Percentiles rank a stretch among this genome's conserved stretches.
phyloP scores from a whole-genome alignment of 2,329 filamentous ascomycete genomes.

The Alternaria ethzedia region DNA sequence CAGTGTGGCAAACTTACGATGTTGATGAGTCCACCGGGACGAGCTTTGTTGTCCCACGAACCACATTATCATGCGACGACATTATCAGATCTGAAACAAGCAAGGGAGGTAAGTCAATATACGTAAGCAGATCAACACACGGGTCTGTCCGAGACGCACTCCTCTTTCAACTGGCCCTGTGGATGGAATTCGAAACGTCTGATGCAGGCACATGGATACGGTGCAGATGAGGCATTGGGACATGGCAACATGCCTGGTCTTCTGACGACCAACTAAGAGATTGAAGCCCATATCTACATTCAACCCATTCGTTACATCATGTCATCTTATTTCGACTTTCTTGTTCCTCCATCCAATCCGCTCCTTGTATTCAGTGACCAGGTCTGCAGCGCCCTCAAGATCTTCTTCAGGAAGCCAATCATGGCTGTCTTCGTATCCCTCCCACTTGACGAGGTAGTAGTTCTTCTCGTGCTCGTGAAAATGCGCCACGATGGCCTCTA shows the following conservation, averaged over 20 bases:
- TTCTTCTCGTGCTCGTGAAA: constrained; percentile 23
- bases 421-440: constrained; percentile 37
- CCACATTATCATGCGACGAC: background rate
- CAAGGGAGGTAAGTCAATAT: background rate
- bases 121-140: background rate
- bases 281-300: background rate
- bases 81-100: background rate
- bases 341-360: constrained; percentile 13
- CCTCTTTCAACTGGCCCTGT: background rate
- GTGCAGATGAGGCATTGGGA: background rate
- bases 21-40: background rate
- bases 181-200: background rate
- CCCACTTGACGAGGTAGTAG: constrained; percentile 46
- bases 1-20: background rate
- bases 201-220: background rate
- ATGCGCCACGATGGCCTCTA: constrained; percentile 39
- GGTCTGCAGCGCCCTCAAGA: constrained; percentile 32
- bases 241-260: background rate
- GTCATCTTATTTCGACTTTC: background rate
- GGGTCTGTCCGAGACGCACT: background rate
- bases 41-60: background rate
- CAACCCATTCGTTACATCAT: background rate
- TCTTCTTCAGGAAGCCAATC: constrained; percentile 41
- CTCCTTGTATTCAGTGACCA: constrained; percentile 35
- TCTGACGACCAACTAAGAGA: background rate